A percentile compares a stretch with the other conserved stretches of the same genome.
phyloP scores from a whole-genome alignment of 768 basidiomycete species.

The Lentinula sp. region DNA sequence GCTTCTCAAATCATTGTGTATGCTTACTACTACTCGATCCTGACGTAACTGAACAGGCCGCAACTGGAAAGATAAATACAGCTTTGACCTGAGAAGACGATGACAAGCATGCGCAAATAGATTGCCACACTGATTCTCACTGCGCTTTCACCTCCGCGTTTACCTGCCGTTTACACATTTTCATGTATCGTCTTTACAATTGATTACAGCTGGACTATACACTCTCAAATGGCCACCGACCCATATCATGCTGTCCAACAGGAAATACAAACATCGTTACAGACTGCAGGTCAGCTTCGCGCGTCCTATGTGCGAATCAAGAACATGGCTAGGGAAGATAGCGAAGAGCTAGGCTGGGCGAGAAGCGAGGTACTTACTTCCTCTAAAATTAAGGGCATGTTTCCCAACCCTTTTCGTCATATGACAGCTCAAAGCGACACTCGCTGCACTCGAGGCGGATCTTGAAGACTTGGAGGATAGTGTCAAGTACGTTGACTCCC shows the following conservation, averaged over 20 bases:
- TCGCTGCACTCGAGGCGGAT: constrained; percentile 79
- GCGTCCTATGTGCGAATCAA: constrained; percentile 76
- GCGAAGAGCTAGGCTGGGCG: constrained; percentile 77
- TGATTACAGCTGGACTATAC: background rate
- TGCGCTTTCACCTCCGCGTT: no score
- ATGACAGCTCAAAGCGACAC: constrained; percentile 65
- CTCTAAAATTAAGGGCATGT: background rate
- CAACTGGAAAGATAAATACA: background rate
- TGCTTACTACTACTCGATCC: no score
- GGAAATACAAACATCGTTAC: constrained; percentile 73
- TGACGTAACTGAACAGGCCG: background rate
- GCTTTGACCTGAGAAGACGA: background rate
- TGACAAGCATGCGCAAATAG: background rate
- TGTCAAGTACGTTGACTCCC: constrained; percentile 54
- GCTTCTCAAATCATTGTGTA: no score
- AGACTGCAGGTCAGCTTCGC: constrained; percentile 62
- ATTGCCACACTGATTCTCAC: background rate
- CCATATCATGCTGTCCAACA: constrained; percentile 85
- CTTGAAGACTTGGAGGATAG: constrained; percentile 92
- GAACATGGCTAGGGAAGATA: constrained; percentile 65
- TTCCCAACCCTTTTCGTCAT: background rate
- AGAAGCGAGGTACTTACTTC: constrained; percentile 56
- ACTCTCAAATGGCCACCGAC: constrained; percentile 55
- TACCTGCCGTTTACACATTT: no score
- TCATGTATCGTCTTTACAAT: background rate